Percentiles rank a stretch among this genome's conserved stretches.
phyloP scores from a whole-genome alignment of 345 rosid species.

The Angophora floribunda region DNA sequence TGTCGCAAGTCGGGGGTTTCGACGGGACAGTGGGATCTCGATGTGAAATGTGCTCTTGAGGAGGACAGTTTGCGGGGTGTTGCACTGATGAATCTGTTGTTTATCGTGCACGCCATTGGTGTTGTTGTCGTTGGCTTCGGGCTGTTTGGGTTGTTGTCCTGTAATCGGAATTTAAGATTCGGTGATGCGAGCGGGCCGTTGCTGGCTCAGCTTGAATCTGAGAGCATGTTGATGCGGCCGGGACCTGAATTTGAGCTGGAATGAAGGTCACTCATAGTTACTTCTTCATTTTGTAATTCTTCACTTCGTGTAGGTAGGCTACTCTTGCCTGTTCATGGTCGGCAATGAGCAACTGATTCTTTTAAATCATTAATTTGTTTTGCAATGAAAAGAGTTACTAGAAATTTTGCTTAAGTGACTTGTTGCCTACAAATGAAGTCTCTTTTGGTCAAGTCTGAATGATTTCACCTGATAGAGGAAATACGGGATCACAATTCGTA shows the following conservation, averaged over 20 bases:
- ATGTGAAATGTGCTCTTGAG: constrained; percentile 37
- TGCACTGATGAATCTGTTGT: constrained; percentile 44
- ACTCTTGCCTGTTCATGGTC: background rate
- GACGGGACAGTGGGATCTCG: constrained; percentile 13
- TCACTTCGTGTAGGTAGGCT: background rate
- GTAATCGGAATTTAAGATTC: constrained; percentile 14
- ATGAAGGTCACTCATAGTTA: background rate
- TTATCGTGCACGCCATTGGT: constrained; percentile 34
- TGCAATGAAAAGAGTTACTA: background rate
- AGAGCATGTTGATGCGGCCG: background rate
- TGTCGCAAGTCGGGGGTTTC: constrained; percentile 17
- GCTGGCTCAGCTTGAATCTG: constrained; percentile 9
- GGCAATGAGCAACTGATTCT: background rate
- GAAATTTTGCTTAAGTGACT: background rate
- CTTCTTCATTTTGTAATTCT: background rate
- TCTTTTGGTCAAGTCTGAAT: background rate
- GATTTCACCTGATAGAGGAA: background rate
- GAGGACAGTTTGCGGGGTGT: constrained; percentile 45
- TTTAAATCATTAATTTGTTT: background rate
- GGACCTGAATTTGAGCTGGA: constrained; percentile 32
- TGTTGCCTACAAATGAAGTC: background rate
- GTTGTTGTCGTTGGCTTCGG: constrained; percentile 20
- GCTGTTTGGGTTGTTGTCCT: constrained; percentile 23
- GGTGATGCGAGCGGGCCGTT: constrained; percentile 34
- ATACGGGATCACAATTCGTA: background rate